These are phyloP conservation scores for Acanthamoeba royreba DNA, from an alignment of 208 protist genomes.

Conservation along the genomic window DNA sequence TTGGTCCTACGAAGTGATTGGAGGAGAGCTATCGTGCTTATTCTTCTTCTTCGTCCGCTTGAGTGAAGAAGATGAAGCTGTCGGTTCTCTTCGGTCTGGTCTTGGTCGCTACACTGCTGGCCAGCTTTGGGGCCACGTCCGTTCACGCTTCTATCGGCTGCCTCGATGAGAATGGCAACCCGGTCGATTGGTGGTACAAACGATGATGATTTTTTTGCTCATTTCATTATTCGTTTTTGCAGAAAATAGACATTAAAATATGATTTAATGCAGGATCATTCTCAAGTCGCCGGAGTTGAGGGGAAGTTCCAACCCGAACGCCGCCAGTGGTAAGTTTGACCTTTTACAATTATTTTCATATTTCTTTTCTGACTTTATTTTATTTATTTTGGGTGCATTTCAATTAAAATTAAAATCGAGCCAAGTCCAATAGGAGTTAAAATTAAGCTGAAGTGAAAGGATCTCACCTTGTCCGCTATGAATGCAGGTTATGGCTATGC, in stretches of 20 bases:
- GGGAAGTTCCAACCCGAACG: background rate
- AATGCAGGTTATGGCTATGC: constrained; percentile 55
- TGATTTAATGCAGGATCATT: background rate
- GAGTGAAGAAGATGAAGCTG: background rate
- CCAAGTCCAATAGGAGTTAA: too few species aligned
- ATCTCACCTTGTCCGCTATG: too few species aligned
- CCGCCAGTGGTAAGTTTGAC: background rate
- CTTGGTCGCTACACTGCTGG: background rate
- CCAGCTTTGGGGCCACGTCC: background rate
- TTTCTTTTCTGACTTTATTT: too few species aligned
- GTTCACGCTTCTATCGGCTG: background rate
- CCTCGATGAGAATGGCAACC: constrained; percentile 48
- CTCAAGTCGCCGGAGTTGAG: background rate
- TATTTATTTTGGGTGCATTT: too few species aligned
- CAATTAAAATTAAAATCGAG: too few species aligned
- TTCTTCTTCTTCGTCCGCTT: background rate
- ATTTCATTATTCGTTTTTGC: too few species aligned
- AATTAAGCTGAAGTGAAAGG: too few species aligned
- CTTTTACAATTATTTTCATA: background rate
- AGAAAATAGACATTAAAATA: background rate
- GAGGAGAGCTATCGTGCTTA: background rate
- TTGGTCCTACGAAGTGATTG: too few species aligned
- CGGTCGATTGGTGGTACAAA: constrained; percentile 72
- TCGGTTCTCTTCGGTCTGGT: background rate
- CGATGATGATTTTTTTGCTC: too few species aligned